Percentiles rank a stretch among this genome's conserved stretches.
Evolutionary conservation across 164 flowering plant genomes (phyloP).

Genomic region (grape (Vitis vinifera)): DNA sequence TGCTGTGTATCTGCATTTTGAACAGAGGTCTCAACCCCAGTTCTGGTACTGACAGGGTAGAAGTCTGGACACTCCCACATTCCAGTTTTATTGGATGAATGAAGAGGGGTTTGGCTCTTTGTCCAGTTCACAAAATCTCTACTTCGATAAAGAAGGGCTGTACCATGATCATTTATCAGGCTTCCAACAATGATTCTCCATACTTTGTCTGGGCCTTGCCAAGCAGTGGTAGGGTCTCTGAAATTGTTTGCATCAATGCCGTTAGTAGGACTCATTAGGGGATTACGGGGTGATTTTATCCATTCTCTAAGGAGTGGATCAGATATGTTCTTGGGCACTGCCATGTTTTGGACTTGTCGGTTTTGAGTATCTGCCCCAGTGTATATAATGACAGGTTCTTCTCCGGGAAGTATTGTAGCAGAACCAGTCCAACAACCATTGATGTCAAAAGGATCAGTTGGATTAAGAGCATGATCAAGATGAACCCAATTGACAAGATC

Average conservation of each 20-base stretch:
- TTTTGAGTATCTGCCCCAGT: slow-evolving; percentile 34
- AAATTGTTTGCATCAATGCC: slow-evolving; percentile 28
- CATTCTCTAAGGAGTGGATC: slow-evolving; percentile 52
- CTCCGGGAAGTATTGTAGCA: slow-evolving; percentile 47
- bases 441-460: slow-evolving; percentile 35
- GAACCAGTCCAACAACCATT: slow-evolving; percentile 58
- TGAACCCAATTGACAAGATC: slow-evolving; percentile 56
- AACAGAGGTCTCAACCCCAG: slow-evolving; percentile 14
- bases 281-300: slow-evolving; percentile 39
- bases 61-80: slow-evolving; percentile 26
- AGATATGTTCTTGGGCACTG: slow-evolving; percentile 38
- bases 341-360: slow-evolving; percentile 47
- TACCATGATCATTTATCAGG: not conserved
- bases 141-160: slow-evolving; percentile 13
- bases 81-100: slow-evolving; percentile 15
- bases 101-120: slow-evolving; percentile 8
- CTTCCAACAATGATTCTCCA: slow-evolving; percentile 21
- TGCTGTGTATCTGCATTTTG: slow-evolving; percentile 32
- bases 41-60: slow-evolving; percentile 6
- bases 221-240: slow-evolving; percentile 52
- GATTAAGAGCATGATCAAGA: slow-evolving; percentile 34
- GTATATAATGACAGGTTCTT: slow-evolving; percentile 47
- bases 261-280: slow-evolving; percentile 28
- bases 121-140: slow-evolving; percentile 10
- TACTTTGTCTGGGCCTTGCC: slow-evolving; percentile 23